Conservation (phyloP, 257 asterid species). For the Fraxinus anomala region DNA sequence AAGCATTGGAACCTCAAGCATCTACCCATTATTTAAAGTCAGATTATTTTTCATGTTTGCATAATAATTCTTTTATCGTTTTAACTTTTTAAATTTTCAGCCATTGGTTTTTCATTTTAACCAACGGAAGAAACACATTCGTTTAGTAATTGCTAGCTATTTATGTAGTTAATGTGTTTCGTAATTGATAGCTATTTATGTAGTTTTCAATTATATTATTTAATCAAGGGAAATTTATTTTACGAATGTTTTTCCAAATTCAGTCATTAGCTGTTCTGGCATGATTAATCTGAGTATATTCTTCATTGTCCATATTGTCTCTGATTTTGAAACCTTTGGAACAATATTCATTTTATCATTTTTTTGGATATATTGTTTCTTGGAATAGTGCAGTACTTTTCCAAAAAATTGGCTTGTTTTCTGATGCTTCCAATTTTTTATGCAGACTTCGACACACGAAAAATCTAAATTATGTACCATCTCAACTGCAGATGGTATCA, state of each 20-base stretch:
- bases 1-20: background rate
- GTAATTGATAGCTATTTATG: background rate
- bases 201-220: background rate
- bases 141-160: background rate
- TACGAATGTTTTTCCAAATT: background rate
- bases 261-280: background rate
- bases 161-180: background rate
- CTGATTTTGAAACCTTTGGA: background rate
- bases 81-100: background rate
- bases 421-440: slow-evolving; percentile 46
- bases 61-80: background rate
- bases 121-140: background rate
- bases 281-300: background rate
- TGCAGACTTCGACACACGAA: slow-evolving; percentile 58
- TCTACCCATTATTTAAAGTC: background rate
- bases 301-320: background rate
- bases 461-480: slow-evolving; percentile 42
- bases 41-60: background rate
- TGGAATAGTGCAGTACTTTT: background rate
- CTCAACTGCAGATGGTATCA: slow-evolving; percentile 37
- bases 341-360: background rate
- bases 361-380: background rate
- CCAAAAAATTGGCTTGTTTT: background rate
- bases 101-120: background rate
- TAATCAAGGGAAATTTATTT: background rate